Evolutionary conservation across 352 stramenopile genomes (phyloP).

Genomic region (Phytophthora citrophthora): DNA sequence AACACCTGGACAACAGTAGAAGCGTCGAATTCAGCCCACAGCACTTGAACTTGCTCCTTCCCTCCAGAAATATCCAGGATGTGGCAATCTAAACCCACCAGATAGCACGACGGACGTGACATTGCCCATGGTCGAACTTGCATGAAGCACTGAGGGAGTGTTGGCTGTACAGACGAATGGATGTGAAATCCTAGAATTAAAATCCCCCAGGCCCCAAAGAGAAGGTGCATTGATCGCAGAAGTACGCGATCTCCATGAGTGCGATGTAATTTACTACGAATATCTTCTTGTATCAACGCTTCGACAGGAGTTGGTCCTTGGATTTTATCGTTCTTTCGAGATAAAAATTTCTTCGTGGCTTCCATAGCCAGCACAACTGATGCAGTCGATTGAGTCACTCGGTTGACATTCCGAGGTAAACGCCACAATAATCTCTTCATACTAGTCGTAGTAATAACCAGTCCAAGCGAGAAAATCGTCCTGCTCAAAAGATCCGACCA

Average conservation of each 20-base stretch:
- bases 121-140: constrained; percentile 42
- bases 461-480: constrained; percentile 25
- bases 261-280: too few relatives aligned
- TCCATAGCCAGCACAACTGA: constrained; percentile 5
- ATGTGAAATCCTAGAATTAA: constrained; percentile 33
- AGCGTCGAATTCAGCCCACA: constrained; percentile 30
- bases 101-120: constrained; percentile 31
- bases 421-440: constrained; percentile 31
- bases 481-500: constrained; percentile 30
- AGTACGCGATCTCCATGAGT: neutral
- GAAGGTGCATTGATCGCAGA: neutral
- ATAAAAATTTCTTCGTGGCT: constrained; percentile 1
- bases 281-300: neutral
- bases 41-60: constrained; percentile 5
- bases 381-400: constrained; percentile 5
- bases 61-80: constrained; percentile 11
- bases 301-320: constrained; percentile 1
- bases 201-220: constrained; percentile 10
- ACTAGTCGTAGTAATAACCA: constrained; percentile 26
- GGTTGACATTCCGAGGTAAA: constrained; percentile 5
- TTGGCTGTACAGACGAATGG: constrained; percentile 13
- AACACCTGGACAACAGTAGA: constrained; percentile 31
- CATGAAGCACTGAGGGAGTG: constrained; percentile 25
- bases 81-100: constrained; percentile 39
- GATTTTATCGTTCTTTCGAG: neutral